Base-by-base conservation (phyloP, 2,329 filamentous ascomycete genomes). In the Aureobasidium mangrovei region DNA sequence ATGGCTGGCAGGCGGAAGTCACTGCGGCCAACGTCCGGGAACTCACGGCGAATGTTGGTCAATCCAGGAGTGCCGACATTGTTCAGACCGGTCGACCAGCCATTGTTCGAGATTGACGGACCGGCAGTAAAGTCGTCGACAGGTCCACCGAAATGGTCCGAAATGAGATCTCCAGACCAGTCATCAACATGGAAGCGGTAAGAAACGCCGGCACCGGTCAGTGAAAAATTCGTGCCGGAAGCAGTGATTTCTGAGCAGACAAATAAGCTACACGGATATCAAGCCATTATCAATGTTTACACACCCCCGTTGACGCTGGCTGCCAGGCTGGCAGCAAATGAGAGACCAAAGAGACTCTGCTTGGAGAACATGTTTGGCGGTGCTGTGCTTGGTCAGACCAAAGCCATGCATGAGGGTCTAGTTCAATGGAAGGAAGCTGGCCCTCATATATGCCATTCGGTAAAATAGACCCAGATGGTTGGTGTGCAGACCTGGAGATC, bases 181-280 rank as follows among this genome's bases (percentile, higher is more conserved):
- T 74, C 67, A 58, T 84, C 77, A 42, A 83, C 79, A 58, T 84
- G 82, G 64, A 85, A 83, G 41, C 79, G 77, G 61, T 85, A 84
- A 1, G 81, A 83, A 31, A 82, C 71, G 58, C 72, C 71, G 43
- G 77, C 68, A 28, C 77, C 80, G 31, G 79, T 79, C 43, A 84
- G 69, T 1, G 78, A 73, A 59, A 84, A 84, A 12, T 74, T 75
- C 3, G 70, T 75, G 7, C 78, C 79, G 4, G 79, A 66, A n/a
- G 77, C 77, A 26, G 72, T 70, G 54, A 83, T 73, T 12, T 53
- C 49, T 53, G 7, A 2, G 9, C n/a, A 2, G 6, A 4, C 10
- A 8, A 4, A 4, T 44, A 4, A 45, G 40, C 31, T 9, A 6
- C 2, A 7, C 10, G 4, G 7, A 6, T 2, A 12, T 31, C 1